Evolutionary conservation across 2,329 filamentous ascomycete genomes (phyloP).

Genomic region (Plectosphaerella sp.): DNA sequence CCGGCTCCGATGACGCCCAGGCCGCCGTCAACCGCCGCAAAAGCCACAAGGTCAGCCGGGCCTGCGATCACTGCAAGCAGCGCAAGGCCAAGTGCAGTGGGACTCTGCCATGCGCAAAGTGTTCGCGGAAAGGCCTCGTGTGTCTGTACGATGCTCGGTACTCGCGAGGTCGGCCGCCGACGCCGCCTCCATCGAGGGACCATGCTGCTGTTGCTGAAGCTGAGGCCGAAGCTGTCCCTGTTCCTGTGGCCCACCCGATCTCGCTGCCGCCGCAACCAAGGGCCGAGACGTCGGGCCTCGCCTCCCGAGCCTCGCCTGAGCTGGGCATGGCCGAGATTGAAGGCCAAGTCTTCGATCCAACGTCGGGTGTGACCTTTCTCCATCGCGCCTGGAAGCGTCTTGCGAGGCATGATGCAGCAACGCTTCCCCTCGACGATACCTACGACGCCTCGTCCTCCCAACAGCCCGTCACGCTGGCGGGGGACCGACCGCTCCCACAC

Average conservation of each 20-base stretch:
- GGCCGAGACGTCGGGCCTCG: not conserved
- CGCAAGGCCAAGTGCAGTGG: conserved; percentile 32
- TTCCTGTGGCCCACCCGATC: no score
- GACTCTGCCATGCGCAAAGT: conserved; percentile 25
- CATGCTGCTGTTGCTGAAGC: not conserved
- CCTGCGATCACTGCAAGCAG: conserved; percentile 33
- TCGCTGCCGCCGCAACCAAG: no score
- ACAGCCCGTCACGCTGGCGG: conserved; percentile 42
- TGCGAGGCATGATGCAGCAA: conserved; percentile 32
- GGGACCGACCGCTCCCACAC: conserved; percentile 42
- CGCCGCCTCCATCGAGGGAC: conserved; percentile 18
- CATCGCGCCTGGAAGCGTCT: conserved; percentile 47
- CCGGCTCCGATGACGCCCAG: not conserved
- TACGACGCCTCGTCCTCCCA: conserved; percentile 17
- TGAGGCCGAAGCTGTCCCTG: no score
- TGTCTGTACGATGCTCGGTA: conserved; percentile 27
- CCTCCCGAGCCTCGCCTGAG: conserved; percentile 33
- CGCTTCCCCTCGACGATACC: conserved; percentile 15
- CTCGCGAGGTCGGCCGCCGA: conserved; percentile 26
- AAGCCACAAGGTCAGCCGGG: conserved; percentile 26
- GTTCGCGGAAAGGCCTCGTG: conserved; percentile 16
- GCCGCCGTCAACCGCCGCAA: conserved; percentile 12
- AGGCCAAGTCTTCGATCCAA: conserved; percentile 47
- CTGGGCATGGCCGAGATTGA: conserved; percentile 43
- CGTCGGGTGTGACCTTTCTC: conserved; percentile 47